Conservation (phyloP, 345 rosid species). For the Isatis tinctoria region DNA sequence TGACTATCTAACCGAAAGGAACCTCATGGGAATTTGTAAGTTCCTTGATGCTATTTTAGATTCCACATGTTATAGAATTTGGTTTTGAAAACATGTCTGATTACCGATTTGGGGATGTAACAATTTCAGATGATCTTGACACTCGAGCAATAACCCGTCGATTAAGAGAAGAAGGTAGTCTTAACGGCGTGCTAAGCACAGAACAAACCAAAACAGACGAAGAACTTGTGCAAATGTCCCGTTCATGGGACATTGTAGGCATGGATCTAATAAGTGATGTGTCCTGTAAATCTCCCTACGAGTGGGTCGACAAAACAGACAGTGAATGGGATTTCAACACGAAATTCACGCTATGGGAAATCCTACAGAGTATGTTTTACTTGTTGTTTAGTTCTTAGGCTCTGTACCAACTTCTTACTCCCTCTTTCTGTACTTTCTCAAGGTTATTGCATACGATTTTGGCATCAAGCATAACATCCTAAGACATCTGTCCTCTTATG, state of each 20-base stretch:
- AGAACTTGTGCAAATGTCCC: conserved; percentile 79
- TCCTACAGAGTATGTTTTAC: conserved; percentile 49
- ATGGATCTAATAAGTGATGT: conserved; percentile 86
- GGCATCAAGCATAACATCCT: conserved; percentile 93
- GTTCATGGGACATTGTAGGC: conserved; percentile 91
- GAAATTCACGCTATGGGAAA: conserved; percentile 35
- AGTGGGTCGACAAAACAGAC: conserved; percentile 72
- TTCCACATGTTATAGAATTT: not conserved
- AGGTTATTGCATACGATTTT: conserved; percentile 90
- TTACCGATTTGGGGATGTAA: not conserved
- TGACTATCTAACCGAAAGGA: conserved; percentile 81
- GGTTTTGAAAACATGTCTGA: conserved; percentile 7
- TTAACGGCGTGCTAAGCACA: conserved; percentile 90
- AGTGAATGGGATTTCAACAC: conserved; percentile 79
- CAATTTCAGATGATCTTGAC: conserved; percentile 77
- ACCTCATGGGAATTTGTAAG: conserved; percentile 75
- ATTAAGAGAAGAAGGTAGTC: conserved; percentile 94
- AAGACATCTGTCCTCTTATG: conserved; percentile 75
- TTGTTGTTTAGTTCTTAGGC: conserved; percentile 1
- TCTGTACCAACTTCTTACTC: not conserved
- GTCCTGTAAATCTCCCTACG: conserved; percentile 68
- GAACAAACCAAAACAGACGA: conserved; percentile 68
- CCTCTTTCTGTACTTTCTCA: conserved; percentile 12
- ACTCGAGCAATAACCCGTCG: conserved; percentile 94
- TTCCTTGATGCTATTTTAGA: not conserved